These are phyloP conservation scores for Candida michaelii DNA, from an alignment of 805 yeast genomes.

Conservation along the genomic window DNA sequence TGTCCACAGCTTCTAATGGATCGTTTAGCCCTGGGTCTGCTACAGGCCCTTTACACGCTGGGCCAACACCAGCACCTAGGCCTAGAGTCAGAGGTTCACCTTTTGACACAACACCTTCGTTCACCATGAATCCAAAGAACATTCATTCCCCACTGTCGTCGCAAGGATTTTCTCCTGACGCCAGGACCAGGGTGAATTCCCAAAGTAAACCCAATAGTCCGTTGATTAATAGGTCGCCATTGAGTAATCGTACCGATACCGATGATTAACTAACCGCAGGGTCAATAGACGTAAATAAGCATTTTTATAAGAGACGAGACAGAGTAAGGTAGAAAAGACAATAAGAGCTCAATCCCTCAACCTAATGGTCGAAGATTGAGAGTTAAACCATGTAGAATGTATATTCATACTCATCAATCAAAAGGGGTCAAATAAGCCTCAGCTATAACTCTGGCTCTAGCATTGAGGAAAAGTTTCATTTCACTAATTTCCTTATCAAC, in stretches of 20 bases:
- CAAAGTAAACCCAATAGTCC: slow-evolving; percentile 21
- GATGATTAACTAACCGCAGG: slow-evolving; percentile 7
- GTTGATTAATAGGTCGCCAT: slow-evolving; percentile 19
- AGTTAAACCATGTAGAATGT: too few species aligned
- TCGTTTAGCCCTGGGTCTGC: slow-evolving; percentile 8
- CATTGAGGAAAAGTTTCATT: slow-evolving; percentile 94
- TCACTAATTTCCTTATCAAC: slow-evolving; percentile 98
- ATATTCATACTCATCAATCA: slow-evolving; percentile 47
- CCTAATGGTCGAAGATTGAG: too few species aligned
- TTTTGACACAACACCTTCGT: slow-evolving; percentile 1
- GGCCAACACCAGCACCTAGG: too few species aligned
- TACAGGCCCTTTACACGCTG: too few species aligned
- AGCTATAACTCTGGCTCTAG: slow-evolving; percentile 96
- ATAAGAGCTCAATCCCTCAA: too few species aligned
- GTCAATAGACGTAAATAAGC: too few species aligned
- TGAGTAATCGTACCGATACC: slow-evolving; percentile 10
- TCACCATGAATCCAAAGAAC: not conserved
- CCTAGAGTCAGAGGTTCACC: not conserved
- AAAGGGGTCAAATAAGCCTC: slow-evolving; percentile 92
- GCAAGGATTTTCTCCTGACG: slow-evolving; percentile 10
- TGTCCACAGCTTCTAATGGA: slow-evolving; percentile 7
- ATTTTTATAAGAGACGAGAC: too few species aligned
- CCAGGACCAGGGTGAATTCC: not conserved
- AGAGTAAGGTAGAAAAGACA: too few species aligned
- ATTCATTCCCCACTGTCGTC: slow-evolving; percentile 10